Evolutionary conservation across 345 rosid species (phyloP), one percentile per base, ranked within the genome.

Genomic region (Erodium maritimum): DNA sequence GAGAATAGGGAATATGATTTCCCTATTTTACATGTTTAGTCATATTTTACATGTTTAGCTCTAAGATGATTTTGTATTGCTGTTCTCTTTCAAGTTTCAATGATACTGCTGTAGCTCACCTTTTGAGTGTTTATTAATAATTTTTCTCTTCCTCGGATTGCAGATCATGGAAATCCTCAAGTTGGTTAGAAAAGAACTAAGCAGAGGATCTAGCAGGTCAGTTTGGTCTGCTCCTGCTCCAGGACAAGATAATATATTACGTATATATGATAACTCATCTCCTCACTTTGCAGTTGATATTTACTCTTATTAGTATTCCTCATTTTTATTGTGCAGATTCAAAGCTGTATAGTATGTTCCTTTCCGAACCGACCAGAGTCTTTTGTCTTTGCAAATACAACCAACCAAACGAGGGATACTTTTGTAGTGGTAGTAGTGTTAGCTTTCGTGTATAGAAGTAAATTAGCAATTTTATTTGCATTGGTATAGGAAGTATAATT

Each of bases 131-230:
- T 50, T 37, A 22, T 17, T n/a, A 19, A 29, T 21, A 4, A 4
- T 58, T 23, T 52, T 70, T 52, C 14, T 33, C 63, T 65, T 69
- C 19, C 50, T 69, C 21, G 56, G 10, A 24, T 54, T 67, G 67
- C 87, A 93, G 99, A 75, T 93, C 60, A 77, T 80, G 62, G 97
- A 89, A 80, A 83, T 83, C 56, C 71, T 93, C 69, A 85, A 80
- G 82, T 79, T 93, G 60, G 89, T 93, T 42, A 74, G 78, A 65
- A 80, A 82, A 74, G 94, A 89, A 75, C 71, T 93, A 75, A 80
- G 82, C 20, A 91, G 91, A 64, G 84, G 78, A 71, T 64, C 77
- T 45, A 63, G 60, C 14, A 80, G 72, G 67, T 53, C 64, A 34
- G 72, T 61, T 61, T 79, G 48, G 12, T 11, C 48, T 42, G 48